Base-by-base conservation (phyloP, 2,329 filamentous ascomycete genomes). In the Cladophialophora chaetospira region DNA sequence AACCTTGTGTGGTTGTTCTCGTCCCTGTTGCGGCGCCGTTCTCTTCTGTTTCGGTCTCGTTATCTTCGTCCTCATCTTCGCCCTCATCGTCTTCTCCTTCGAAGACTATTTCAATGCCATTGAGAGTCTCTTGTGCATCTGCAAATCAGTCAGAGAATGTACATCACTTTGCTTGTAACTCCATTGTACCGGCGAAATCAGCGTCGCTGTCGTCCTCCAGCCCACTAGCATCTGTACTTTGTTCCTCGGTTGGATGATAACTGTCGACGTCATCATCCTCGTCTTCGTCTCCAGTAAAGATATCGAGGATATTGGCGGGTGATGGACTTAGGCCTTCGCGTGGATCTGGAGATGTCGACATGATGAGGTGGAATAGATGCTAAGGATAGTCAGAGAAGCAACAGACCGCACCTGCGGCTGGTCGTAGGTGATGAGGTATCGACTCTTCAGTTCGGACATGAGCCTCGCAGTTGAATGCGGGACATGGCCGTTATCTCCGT, bases 41-140 rank as follows among this genome's bases (percentile, higher is more conserved):
- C 36, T 64, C 69, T 23, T 73, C 71, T 8, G 67, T 69, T 19
- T 72, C 70, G n/a, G 69, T 70, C 13, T 71, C 29, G 71, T 76
- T 60, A 88, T 85, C 26, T 83, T 83, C 5, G 88, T 90, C 77
- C 87, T 88, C 70, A 90, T 87, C 35, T 91, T 77, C 54, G 77
- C 75, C 38, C 82, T 78, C 57, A 81, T 81, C 4, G 82, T 83
- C 65, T 79, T 80, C 58, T 78, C 80, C 53, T 40, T 62, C 61
- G 33, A 63, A 58, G 25, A 63, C 58, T 29, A 66, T 62, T 51
- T 66, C 61, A n/a, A 66, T 63, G 21, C 63, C 57, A 36, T 42
- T 43, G 5, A 65, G 44, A n/a, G 43, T 47, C 25, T 66, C 64
- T 28, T 54, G 52, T 15, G 64, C 64, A 55, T 66, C 64, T 65